phyloP scores from a whole-genome alignment of 2,329 filamentous ascomycete species.

The Macrophomina phaseolina region DNA sequence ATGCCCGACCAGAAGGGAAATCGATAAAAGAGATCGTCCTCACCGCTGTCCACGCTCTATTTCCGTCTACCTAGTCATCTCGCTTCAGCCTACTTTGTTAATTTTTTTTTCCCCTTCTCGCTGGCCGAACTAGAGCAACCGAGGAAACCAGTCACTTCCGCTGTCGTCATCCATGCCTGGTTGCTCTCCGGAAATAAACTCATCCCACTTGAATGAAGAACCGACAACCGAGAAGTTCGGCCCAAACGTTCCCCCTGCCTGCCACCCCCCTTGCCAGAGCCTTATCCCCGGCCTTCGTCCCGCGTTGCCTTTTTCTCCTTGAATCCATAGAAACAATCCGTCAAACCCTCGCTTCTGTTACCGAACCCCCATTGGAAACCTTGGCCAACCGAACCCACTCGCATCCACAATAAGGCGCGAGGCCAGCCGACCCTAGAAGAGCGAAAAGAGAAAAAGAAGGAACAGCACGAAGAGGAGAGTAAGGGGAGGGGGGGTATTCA shows the following conservation, averaged over 20 bases:
- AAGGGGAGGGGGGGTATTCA: constrained; percentile 21
- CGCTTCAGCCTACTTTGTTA: constrained; percentile 5
- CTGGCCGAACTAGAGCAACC: not conserved
- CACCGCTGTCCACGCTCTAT: not conserved
- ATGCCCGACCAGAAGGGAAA: not conserved
- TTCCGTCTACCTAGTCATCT: not conserved
- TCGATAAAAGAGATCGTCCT: not conserved
- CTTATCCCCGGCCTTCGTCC: not conserved
- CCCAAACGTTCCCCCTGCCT: not conserved
- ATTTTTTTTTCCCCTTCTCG: not conserved
- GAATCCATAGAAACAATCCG: not conserved
- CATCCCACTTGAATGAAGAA: not conserved
- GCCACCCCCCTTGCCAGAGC: not conserved
- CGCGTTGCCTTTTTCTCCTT: not conserved
- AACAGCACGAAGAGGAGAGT: constrained; percentile 6
- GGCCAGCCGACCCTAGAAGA: not conserved
- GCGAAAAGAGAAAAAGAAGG: not conserved
- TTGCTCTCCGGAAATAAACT: not conserved
- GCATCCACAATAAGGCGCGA: not conserved
- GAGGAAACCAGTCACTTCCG: not conserved
- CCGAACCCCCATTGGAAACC: not conserved
- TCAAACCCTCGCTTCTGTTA: not conserved
- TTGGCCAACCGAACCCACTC: not conserved
- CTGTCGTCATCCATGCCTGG: not conserved
- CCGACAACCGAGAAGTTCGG: not conserved